Base-by-base conservation (phyloP, 495 filamentous ascomycete genomes). In the Xylaria intraflava region DNA sequence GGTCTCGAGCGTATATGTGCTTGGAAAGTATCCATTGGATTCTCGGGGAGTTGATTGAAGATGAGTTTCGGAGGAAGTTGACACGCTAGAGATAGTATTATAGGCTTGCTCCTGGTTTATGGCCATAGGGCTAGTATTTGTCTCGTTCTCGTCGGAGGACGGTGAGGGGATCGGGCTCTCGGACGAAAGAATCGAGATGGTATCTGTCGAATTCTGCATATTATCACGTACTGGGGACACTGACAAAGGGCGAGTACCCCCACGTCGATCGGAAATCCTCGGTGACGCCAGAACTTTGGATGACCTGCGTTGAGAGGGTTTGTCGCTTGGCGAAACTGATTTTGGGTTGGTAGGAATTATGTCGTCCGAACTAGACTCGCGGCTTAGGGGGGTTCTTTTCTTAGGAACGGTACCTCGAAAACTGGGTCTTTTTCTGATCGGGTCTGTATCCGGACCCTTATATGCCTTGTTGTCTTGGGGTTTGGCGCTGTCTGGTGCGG, bases 1-100 rank as follows among this genome's bases (percentile, higher is more conserved):
- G 8, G 82, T 82, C 20, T 76, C 75, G 0, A 89, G 65, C 0
- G 86, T 89, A 60, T 88, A 89, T 56, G 90, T 81, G 53, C 86
- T 89, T 4, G 84, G 79, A 10, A 63, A 53, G 31, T 71, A 62
- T 7, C 57, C 24, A 29, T 50, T 61, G 11, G 52, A 55, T 11
- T 69, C 62, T 35, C 72, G 62, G 2, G 76, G 75, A 24, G 61
- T 54, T n/a, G 57, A 57, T 14, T 71, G 65, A 26, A 65, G 62
- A 43, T 72, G 74, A 27, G 40, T 26, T 17, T 22, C 60, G 9
- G 33, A 29, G 5, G 61, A 43, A 29, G 49, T 48, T 17, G 50
- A 52, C 16, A 27, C 20, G 26, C 7, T 22, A 19, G 8, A 11
- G 0, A 12, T 35, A 1, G 6, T 31, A 20, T 26, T 14, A 35